Evolutionary conservation across 306 rosid species (phyloP), one percentile per base, ranked within the genome.

Genomic region (Vigna trinervia): DNA sequence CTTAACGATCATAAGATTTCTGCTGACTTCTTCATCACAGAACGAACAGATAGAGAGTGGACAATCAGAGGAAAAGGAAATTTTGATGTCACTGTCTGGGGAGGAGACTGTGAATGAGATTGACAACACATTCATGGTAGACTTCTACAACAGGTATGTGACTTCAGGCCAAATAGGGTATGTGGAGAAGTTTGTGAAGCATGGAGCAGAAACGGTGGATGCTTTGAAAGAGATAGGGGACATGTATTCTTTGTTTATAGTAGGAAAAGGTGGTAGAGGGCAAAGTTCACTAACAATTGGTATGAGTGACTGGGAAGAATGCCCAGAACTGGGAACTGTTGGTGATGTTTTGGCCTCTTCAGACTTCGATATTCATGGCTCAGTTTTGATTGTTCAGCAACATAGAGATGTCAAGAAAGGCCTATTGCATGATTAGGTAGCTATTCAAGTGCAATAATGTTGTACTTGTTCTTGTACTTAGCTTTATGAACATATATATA

Each of bases 261-360:
- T 95, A 4, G 97, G 98, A 63, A 91, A 85, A 17, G 97, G 98
- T 20, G 97, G 93, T 22, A 77, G 98, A 75, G 93, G 96, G 0
- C 85, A 92, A 65, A 89, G 92, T 34, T 87, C 95, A 8, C 61
- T 95, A 46, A 95, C 98, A 22, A 88, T 90, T 3, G 95, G 96
- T 3, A 82, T 95, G 90, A 92, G 96, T 66, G 98, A 95, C 0
- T 92, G 98, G 98, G 98, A 95, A 20, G 98, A 95, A 69, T 95
- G 96, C 60, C 97, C 98, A 8, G 97, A 95, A 80, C 91, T 95
- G 19, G 98, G 98, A 71, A 87, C 96, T 0, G 96, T 95, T n/a
- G 98, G 98, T 6, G 98, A 95, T 83, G 90, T 95, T 8, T 81
- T 95, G 81, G 97, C 97, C 74, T 90, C 98, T 76, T 90, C 98